Base-by-base conservation (phyloP, 345 rosid genomes). In the Microcos paniculata region DNA sequence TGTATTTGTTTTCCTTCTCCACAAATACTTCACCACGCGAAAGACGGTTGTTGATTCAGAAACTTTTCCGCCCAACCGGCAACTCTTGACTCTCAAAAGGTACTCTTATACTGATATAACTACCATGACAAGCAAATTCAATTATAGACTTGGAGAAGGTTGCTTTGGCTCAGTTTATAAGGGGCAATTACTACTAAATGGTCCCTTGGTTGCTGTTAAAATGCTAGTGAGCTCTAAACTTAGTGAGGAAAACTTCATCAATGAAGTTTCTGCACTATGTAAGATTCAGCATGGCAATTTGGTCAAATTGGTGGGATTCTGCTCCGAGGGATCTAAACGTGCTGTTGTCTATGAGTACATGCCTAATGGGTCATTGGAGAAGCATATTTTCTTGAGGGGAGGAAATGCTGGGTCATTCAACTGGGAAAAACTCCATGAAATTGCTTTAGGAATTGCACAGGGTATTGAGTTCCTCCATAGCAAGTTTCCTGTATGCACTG, bases 311-410 rank as follows among this genome's bases (percentile, higher is more conserved):
- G 2, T 62, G 6, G 80, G 80, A 19, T 77, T 77, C 31, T 77
- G 76, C 38, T 26, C 31, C 2, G 76, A 77, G 19, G 76, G 80
- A 5, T 77, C 80, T 4, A 77, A 77, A 38, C 35, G 40, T 18
- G 80, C 76, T 21, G 71, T 77, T 11, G 63, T 77, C 11, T 63
- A 77, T 48, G 80, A 77, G 6, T 77, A 69, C 53, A 70, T 77
- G 70, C 35, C 69, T 7, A 77, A 77, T 38, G 80, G 80, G 21
- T 77, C 80, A 2, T 49, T 77, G 8, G 80, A 77, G n/a, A 62
- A 77, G 53, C 14, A 70, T 30, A 49, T 71, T 15, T 77, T 77
- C 62, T 33, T 53, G 12, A 33, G 26, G 58, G 28, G 30, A 45
- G 66, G 49, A 55, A 71, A 70, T 3, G 24, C 33, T 18, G 24